phyloP scores from a whole-genome alignment of 768 basidiomycete genomes.

The Auricularia sp. region DNA sequence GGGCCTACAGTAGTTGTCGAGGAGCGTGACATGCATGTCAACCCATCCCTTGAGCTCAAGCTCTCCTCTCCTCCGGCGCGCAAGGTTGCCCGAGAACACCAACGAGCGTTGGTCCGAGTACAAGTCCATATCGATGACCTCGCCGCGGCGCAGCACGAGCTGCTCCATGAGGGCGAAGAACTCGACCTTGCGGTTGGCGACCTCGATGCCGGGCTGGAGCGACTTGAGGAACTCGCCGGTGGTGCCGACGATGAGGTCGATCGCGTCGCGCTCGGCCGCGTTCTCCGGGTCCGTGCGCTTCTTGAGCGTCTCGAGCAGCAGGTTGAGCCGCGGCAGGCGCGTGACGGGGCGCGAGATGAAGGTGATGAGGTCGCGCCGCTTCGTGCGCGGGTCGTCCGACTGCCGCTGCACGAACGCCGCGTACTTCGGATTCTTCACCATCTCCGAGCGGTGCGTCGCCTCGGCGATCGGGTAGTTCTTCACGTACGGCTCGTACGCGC shows the following conservation, averaged over 20 bases:
- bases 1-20: slow-evolving; percentile 67
- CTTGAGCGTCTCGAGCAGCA: slow-evolving; percentile 50
- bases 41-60: slow-evolving; percentile 54
- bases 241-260: slow-evolving; percentile 62
- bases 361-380: slow-evolving; percentile 67
- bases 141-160: slow-evolving; percentile 62
- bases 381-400: slow-evolving; percentile 52
- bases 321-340: slow-evolving; percentile 70
- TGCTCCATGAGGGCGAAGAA: slow-evolving; percentile 74
- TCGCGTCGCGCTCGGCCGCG: slow-evolving; percentile 70
- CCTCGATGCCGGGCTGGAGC: slow-evolving; percentile 82
- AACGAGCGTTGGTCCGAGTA: slow-evolving; percentile 67
- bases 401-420: slow-evolving; percentile 53
- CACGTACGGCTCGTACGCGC: slow-evolving; percentile 71
- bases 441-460: slow-evolving; percentile 67
- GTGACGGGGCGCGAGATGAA: slow-evolving; percentile 83
- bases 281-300: slow-evolving; percentile 33
- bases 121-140: slow-evolving; percentile 78
- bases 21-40: slow-evolving; percentile 51
- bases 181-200: slow-evolving; percentile 85
- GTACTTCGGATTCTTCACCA: slow-evolving; percentile 58
- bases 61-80: slow-evolving; percentile 51
- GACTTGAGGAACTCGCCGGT: slow-evolving; percentile 68
- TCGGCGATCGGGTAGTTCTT: slow-evolving; percentile 84
- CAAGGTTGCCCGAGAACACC: slow-evolving; percentile 54